Percentiles rank a stretch among this genome's conserved stretches.
Evolutionary conservation across 495 filamentous ascomycete species (phyloP).

Genomic region (Penicillium canescens): DNA sequence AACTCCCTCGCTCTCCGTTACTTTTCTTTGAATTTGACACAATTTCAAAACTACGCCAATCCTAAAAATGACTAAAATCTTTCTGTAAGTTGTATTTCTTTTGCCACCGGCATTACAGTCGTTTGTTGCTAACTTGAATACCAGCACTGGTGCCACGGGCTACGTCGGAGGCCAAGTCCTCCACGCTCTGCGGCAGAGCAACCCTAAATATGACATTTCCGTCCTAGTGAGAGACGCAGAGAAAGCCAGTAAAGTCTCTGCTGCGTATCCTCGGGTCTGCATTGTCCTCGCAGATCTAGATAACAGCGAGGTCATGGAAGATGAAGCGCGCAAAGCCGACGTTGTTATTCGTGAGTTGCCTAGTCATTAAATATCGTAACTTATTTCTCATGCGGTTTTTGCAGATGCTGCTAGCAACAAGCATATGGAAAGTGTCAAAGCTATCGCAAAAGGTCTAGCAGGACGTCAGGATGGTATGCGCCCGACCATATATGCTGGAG

Average conservation of each 20-base stretch:
- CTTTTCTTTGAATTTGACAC: not conserved
- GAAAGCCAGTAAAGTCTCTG: slow-evolving; percentile 51
- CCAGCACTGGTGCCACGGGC: slow-evolving; percentile 55
- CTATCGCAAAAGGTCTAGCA: slow-evolving; percentile 4
- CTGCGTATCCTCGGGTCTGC: slow-evolving; percentile 46
- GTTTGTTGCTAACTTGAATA: not conserved
- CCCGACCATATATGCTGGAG: not conserved
- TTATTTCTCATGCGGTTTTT: not conserved
- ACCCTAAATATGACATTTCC: slow-evolving; percentile 62
- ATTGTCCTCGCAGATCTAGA: slow-evolving; percentile 47
- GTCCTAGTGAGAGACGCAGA: slow-evolving; percentile 44
- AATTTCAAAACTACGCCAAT: not conserved
- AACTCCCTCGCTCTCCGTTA: not conserved
- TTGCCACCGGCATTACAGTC: no score
- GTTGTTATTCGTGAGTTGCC: slow-evolving; percentile 37
- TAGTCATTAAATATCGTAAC: not conserved
- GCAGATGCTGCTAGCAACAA: slow-evolving; percentile 6
- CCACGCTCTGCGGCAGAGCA: slow-evolving; percentile 47
- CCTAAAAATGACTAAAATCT: slow-evolving; percentile 2
- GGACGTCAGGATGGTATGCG: slow-evolving; percentile 2
- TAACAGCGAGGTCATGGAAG: slow-evolving; percentile 33
- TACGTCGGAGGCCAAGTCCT: slow-evolving; percentile 70
- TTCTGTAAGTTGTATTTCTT: not conserved
- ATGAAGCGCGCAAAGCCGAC: slow-evolving; percentile 43
- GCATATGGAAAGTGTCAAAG: slow-evolving; percentile 5